Evolutionary conservation across 495 filamentous ascomycete genomes (phyloP).

Genomic region (Talaromyces adpressus): DNA sequence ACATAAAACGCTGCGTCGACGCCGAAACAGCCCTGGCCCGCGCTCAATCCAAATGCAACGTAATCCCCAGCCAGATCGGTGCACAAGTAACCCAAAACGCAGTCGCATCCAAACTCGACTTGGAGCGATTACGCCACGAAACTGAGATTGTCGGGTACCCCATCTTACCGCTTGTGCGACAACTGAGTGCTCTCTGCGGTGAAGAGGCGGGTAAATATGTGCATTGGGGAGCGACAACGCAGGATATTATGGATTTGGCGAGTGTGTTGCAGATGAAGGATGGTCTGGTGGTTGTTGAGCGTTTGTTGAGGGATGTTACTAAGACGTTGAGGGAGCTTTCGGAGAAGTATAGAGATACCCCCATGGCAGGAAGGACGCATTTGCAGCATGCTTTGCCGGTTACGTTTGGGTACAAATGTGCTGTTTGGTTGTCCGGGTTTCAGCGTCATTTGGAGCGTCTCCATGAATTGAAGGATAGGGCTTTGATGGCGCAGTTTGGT

Average conservation of each 20-base stretch:
- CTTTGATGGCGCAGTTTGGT: conserved; percentile 39
- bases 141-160: conserved; percentile 50
- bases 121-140: conserved; percentile 33
- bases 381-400: conserved; percentile 44
- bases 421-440: conserved; percentile 36
- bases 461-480: conserved; percentile 25
- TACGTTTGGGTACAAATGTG: conserved; percentile 44
- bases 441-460: conserved; percentile 36
- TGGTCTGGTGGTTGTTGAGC: conserved; percentile 36
- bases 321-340: conserved; percentile 27
- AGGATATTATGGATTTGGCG: conserved; percentile 48
- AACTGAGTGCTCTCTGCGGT: conserved; percentile 30
- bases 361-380: conserved; percentile 47
- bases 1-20: conserved; percentile 40
- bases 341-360: conserved; percentile 35
- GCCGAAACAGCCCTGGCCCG: conserved; percentile 44
- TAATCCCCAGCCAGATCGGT: conserved; percentile 38
- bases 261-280: conserved; percentile 41
- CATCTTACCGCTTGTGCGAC: conserved; percentile 42
- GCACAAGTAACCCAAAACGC: conserved; percentile 28
- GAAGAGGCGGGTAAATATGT: conserved; percentile 41
- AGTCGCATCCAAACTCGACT: conserved; percentile 24
- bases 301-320: conserved; percentile 27
- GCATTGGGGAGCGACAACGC: conserved; percentile 51
- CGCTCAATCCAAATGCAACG: conserved; percentile 34